Evolutionary conservation across 2,329 filamentous ascomycete species (phyloP).

Genomic region (Neonectria sp.): DNA sequence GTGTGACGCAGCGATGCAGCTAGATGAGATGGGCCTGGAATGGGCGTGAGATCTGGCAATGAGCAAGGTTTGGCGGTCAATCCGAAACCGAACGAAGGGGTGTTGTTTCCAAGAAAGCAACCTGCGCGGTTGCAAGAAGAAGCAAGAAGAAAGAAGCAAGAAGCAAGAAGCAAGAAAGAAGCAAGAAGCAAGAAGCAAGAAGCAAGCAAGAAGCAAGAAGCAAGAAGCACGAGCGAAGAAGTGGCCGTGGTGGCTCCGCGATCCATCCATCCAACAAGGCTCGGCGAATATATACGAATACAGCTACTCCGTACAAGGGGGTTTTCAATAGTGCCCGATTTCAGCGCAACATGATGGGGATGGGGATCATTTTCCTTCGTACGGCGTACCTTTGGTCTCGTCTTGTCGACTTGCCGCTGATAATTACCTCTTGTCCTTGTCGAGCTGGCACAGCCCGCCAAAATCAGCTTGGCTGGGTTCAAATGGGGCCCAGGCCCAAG

Average conservation of each 20-base stretch:
- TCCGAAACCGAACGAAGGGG: not conserved
- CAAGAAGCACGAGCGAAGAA: not conserved
- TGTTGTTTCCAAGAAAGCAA: conserved; percentile 2
- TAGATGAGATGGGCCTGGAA: conserved; percentile 1
- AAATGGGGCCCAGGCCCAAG: conserved; percentile 34
- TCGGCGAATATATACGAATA: not conserved
- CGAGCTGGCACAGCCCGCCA: conserved; percentile 42
- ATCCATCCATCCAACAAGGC: not conserved
- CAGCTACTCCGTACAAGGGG: not conserved
- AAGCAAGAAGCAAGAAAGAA: no score
- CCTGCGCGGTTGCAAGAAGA: not conserved
- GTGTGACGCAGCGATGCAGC: conserved; percentile 5
- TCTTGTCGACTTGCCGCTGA: not conserved
- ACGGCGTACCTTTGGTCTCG: not conserved
- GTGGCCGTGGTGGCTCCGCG: no score
- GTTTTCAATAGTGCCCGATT: not conserved
- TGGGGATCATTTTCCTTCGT: not conserved
- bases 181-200: no score
- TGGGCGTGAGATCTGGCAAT: not conserved
- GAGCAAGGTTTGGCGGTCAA: not conserved
- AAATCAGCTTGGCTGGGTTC: conserved; percentile 46
- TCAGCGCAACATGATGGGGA: not conserved
- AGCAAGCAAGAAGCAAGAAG: not conserved
- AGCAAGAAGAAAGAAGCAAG: no score
- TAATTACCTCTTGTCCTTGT: not conserved